Evolutionary conservation across 805 yeast genomes (phyloP), one percentile per base, ranked within the genome.

Genomic region (Lachancea lanzarotensis): DNA sequence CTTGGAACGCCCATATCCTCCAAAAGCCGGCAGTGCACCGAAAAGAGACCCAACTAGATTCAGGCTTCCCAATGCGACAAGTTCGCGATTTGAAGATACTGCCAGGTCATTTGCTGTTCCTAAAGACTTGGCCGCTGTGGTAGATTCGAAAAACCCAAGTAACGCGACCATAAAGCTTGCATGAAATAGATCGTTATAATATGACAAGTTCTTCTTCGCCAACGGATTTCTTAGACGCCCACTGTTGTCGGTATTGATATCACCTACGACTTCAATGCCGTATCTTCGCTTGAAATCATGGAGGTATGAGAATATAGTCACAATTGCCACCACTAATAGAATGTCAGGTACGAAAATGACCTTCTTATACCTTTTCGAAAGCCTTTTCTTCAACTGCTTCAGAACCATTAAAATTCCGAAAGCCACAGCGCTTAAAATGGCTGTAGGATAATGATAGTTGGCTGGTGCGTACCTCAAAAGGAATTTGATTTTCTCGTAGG

Each of bases 1-100:
- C 56, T 85, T 89, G 15, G 95, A 84, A 56, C 98, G 75, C 1
- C 96, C 98, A 59, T 90, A 91, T 0, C 98, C 98, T 9, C 98
- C 98, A 71, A 90, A 90, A 0, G 95, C 79, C 0, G 98, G 97
- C 13, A 91, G 68, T 0, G 89, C 84, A 35, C 86, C 84, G 44
- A 79, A 61, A 8, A 54, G 17, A 2, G 87, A 75, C 0, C 81
- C 81, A 0, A 74, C 65, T 1, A 88, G 48, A 53, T 90, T 91
- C 45, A 84, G 78, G 12, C 76, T 65, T 1, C 98, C 98, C 26
- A 91, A 69, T 0, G 97, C 97, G 3, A 93, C 90, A 35, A 91
- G 68, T 60, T 91, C 98, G 48, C 97, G 75, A 62, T 93, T 90
- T 2, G 67, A 55, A 0, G 95, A 85, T 10, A 89, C 76, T 0